These are phyloP conservation scores for Phanerochaete sordida DNA, from an alignment of 768 basidiomycete species.

Conservation along the genomic window DNA sequence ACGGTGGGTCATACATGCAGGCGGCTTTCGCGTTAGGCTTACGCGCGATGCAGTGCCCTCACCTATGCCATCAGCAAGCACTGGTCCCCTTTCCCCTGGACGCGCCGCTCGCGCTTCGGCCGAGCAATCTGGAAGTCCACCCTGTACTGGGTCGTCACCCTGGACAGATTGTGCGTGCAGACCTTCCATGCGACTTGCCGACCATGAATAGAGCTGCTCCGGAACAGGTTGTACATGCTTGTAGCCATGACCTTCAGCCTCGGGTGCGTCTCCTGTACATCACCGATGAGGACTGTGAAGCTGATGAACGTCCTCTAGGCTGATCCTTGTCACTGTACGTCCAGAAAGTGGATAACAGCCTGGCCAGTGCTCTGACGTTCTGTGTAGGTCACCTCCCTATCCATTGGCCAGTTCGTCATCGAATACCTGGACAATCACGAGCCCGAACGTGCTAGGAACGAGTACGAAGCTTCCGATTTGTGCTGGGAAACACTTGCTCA, in stretches of 20 bases:
- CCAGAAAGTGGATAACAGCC: background rate
- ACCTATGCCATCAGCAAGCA: conserved; percentile 46
- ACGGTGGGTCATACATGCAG: conserved; percentile 38
- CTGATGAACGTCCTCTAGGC: conserved; percentile 25
- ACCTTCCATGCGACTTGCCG: background rate
- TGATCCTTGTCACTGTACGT: conserved; percentile 49
- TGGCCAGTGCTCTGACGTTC: background rate
- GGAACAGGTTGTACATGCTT: conserved; percentile 63
- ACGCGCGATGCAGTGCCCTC: conserved; percentile 36
- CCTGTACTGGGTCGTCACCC: conserved; percentile 55
- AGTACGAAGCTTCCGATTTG: conserved; percentile 6
- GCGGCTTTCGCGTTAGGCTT: background rate
- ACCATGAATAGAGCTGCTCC: no score
- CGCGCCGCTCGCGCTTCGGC: conserved; percentile 39
- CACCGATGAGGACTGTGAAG: background rate
- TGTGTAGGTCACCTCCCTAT: conserved; percentile 50
- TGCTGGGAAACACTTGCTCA: no score
- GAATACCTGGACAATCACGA: conserved; percentile 33
- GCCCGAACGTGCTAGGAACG: conserved; percentile 3
- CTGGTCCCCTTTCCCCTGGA: conserved; percentile 39
- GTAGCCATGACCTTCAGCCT: conserved; percentile 67
- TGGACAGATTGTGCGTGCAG: conserved; percentile 55
- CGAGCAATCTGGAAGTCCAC: conserved; percentile 50
- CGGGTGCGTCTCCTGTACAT: conserved; percentile 43
- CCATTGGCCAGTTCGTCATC: conserved; percentile 55